A percentile compares a stretch with the other conserved stretches of the same genome.
Conservation (phyloP, 2,329 filamentous ascomycete species). For the Penicillium sp. region DNA sequence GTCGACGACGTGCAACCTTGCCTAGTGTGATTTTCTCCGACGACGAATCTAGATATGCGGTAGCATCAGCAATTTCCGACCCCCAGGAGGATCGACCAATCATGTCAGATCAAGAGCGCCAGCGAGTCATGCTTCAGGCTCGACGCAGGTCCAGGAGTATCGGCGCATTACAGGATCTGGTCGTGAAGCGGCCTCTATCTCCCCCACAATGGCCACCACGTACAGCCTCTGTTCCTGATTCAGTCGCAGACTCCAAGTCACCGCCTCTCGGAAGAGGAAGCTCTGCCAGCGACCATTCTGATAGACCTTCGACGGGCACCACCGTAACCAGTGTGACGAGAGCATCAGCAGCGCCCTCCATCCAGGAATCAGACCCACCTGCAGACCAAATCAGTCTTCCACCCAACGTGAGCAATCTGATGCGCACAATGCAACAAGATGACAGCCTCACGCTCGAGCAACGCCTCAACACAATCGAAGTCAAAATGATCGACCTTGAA, state of each 20-base stretch:
- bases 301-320: conserved; percentile 34
- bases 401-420: conserved; percentile 44
- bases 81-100: conserved; percentile 27
- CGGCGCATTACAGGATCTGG: conserved; percentile 43
- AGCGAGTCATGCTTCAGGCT: conserved; percentile 30
- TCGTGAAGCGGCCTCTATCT: conserved; percentile 42
- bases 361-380: conserved; percentile 24
- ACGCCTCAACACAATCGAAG: conserved; percentile 53
- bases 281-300: conserved; percentile 35
- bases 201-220: conserved; percentile 48
- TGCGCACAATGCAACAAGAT: conserved; percentile 46
- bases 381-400: conserved; percentile 31
- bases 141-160: conserved; percentile 53
- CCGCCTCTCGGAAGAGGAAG: conserved; percentile 33
- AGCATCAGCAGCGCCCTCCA: conserved; percentile 27
- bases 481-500: conserved; percentile 56
- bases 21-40: conserved; percentile 51
- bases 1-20: conserved; percentile 48
- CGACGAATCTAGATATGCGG: conserved; percentile 40
- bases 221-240: conserved; percentile 48
- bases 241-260: conserved; percentile 44
- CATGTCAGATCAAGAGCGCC: conserved; percentile 23
- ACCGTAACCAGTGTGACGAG: conserved; percentile 35
- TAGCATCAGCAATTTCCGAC: conserved; percentile 31
- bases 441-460: conserved; percentile 49